These are phyloP conservation scores for Pseudonitzschia pungens DNA, from an alignment of 108 stramenopile species.

Conservation along the genomic window DNA sequence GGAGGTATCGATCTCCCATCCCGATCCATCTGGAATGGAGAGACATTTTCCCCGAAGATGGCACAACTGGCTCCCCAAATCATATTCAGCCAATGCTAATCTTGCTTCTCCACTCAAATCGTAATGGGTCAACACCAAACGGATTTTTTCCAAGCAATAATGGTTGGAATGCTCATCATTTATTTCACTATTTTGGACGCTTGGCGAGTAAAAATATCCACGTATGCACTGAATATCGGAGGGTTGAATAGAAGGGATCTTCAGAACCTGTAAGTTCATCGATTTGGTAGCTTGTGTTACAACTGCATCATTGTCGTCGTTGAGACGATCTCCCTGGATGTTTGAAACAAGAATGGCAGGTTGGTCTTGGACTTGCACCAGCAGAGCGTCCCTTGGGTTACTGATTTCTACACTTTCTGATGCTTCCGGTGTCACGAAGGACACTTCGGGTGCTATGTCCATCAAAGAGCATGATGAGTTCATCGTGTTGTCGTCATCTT, in stretches of 20 bases:
- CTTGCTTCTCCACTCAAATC: conserved; percentile 4
- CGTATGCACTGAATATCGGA: not conserved
- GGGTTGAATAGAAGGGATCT: conserved; percentile 10
- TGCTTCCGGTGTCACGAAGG: conserved; percentile 15
- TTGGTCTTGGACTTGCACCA: conserved; percentile 34
- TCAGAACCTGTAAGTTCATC: conserved; percentile 54
- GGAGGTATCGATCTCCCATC: conserved; percentile 3
- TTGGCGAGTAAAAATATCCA: conserved; percentile 3
- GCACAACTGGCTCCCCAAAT: conserved; percentile 7
- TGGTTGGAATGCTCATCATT: not conserved
- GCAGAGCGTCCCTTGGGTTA: conserved; percentile 23
- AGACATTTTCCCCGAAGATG: conserved; percentile 4
- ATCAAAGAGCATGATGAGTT: conserved; percentile 8
- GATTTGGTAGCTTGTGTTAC: conserved; percentile 46
- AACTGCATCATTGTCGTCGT: conserved; percentile 36
- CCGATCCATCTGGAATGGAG: not conserved
- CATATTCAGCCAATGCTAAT: conserved; percentile 13
- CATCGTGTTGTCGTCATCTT: not conserved
- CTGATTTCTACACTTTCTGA: not conserved
- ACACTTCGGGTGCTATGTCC: conserved; percentile 16
- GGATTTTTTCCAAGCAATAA: not conserved
- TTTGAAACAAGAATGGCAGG: conserved; percentile 62
- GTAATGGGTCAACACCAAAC: conserved; percentile 12
- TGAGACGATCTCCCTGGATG: conserved; percentile 61
- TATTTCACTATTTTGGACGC: not conserved